These are phyloP conservation scores for Penicillium cinerascens DNA, from an alignment of 495 filamentous ascomycete species.

Conservation along the genomic window DNA sequence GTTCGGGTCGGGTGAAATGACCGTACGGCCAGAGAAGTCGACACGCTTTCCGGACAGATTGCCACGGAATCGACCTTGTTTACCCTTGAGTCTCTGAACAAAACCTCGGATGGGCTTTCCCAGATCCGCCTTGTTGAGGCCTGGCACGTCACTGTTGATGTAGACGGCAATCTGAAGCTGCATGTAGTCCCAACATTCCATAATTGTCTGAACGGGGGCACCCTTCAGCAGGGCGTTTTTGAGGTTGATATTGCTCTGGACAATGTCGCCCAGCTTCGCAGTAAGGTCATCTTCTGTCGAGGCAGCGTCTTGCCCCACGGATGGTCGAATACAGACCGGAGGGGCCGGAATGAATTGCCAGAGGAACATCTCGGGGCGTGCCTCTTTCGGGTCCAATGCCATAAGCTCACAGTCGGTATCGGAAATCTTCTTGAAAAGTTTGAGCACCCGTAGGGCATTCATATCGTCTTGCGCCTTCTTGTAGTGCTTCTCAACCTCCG, in stretches of 20 bases:
- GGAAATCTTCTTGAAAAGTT: constrained; percentile 86
- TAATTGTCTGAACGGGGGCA: constrained; percentile 77
- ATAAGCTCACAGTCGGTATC: constrained; percentile 84
- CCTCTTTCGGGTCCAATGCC: constrained; percentile 80
- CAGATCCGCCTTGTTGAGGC: constrained; percentile 69
- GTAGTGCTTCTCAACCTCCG: constrained; percentile 84
- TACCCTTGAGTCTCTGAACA: constrained; percentile 92
- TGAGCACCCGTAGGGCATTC: constrained; percentile 82
- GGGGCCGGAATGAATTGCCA: constrained; percentile 96
- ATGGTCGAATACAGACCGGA: constrained; percentile 88
- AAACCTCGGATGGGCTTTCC: constrained; percentile 86
- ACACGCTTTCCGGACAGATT: constrained; percentile 98
- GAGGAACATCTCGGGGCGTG: constrained; percentile 92
- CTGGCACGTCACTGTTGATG: constrained; percentile 95
- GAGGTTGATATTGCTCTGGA: constrained; percentile 80
- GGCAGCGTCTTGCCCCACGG: constrained; percentile 83
- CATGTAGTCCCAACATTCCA: constrained; percentile 98
- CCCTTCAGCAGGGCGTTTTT: constrained; percentile 76
- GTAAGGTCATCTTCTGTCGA: constrained; percentile 97
- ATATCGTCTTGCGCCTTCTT: constrained; percentile 91
- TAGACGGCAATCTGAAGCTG: constrained; percentile 94
- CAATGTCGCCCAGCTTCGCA: constrained; percentile 89
- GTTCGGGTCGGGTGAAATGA: constrained; percentile 97
- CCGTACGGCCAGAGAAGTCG: constrained; percentile 94
- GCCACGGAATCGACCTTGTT: constrained; percentile 94